Evolutionary conservation across 148 eudicot species (phyloP), one percentile per base, ranked within the genome.

Genomic region (Nepenthes gracilis): DNA sequence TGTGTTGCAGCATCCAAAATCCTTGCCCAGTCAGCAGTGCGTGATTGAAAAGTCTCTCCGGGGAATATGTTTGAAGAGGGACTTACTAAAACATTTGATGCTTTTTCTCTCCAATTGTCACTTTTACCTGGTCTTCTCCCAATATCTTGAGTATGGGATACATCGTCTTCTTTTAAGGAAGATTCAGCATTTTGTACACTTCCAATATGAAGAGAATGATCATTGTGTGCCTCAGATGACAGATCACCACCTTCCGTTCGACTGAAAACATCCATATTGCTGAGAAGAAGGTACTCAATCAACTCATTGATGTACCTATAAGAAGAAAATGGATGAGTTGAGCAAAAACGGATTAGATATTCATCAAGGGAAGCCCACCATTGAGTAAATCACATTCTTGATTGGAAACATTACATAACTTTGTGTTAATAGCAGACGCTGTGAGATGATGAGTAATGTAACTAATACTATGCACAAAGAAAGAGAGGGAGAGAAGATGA

Each of bases 1-100:
- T 88, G 96, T 40, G 91, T 81, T 76, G 99, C 95, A 61, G 95
- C 99, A 67, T 89, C 94, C 64, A 88, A 75, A 47, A 77, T 78
- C 59, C 88, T 73, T 6, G 92, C 96, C 99, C 96, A 93, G 61
- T 84, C 96, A 64, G 85, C 82, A 43, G 82, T 71, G 40, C 70
- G 80, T 48, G 82, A 72, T 12, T 89, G 87, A 63, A 64, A 40
- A 36, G 73, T 40, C 56, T 80, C 92, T 64, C 73, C 78, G 63
- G 62, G 58, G 54, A 54, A 33, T 62, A 69, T 36, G 33, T 70
- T 65, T 58, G 67, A 69, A 61, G 77, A 51, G 37, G 66, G 58
- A 67, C 59, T 65, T 37, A 40, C 80, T 23, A 85, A 77, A 78
- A 67, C 72, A 66, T 67, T 72, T 50, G 61, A 53, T 37, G 65